A percentile compares a stretch with the other conserved stretches of the same genome.
These are phyloP conservation scores for Neurospora terricola DNA, from an alignment of 495 filamentous ascomycete genomes.

Conservation along the genomic window DNA sequence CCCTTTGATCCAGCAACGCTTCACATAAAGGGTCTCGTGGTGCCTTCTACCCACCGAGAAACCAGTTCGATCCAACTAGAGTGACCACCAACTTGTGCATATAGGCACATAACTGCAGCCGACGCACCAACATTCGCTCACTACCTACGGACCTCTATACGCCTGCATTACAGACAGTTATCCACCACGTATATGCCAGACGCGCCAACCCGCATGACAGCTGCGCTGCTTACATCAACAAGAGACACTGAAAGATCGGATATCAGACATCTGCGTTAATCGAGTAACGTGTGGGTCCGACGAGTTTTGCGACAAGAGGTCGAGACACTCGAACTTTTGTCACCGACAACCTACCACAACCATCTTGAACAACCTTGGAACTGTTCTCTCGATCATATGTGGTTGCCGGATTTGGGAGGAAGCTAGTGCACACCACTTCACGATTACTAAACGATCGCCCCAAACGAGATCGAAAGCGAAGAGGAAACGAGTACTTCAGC, in stretches of 20 bases:
- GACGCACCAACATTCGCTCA: background rate
- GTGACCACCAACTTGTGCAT: background rate
- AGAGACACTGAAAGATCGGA: background rate
- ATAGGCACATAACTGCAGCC: background rate
- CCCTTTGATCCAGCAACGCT: background rate
- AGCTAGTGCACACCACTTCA: background rate
- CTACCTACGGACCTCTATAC: background rate
- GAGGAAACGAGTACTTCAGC: background rate
- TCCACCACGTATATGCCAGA: background rate
- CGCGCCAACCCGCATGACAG: background rate
- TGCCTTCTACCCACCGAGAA: background rate
- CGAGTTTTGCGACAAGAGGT: background rate
- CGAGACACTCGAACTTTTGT: background rate
- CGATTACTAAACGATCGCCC: background rate
- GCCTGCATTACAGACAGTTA: background rate
- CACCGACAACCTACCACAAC: background rate
- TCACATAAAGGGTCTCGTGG: background rate
- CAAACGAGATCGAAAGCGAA: background rate
- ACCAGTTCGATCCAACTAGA: background rate
- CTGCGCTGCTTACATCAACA: background rate
- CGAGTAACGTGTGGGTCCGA: background rate
- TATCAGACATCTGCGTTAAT: background rate
- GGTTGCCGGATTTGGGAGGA: background rate
- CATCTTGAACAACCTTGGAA: background rate
- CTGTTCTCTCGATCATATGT: background rate